Conservation (phyloP, 164 flowering plant species). For the Berberis vulgaris region DNA sequence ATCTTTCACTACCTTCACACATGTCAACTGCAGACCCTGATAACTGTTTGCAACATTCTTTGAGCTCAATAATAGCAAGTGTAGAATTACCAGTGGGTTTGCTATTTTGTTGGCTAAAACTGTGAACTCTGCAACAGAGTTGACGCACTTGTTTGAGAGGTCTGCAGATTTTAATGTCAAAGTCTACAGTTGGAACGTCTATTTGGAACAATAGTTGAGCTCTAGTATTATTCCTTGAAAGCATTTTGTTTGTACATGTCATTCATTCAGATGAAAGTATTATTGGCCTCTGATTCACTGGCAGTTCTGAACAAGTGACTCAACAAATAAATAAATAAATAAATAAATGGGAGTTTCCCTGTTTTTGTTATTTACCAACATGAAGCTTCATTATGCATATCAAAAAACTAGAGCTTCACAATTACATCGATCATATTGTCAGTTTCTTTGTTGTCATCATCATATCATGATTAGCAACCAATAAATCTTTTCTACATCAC, state of each 20-base stretch:
- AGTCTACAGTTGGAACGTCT: constrained; percentile 64
- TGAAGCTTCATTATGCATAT: too few species aligned
- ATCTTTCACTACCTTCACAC: constrained; percentile 14
- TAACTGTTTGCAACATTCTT: constrained; percentile 8
- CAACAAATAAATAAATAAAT: too few species aligned
- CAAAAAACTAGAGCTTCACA: too few species aligned
- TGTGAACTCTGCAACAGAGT: constrained; percentile 36
- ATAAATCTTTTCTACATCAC: too few species aligned
- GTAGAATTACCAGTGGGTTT: constrained; percentile 94
- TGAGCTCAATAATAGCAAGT: constrained; percentile 33
- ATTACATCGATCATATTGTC: too few species aligned
- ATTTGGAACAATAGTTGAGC: constrained; percentile 1
- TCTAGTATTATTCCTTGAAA: background rate
- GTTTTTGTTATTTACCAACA: too few species aligned
- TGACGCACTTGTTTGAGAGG: constrained; percentile 37
- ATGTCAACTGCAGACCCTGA: constrained; percentile 2
- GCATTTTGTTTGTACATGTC: background rate
- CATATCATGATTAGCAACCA: too few species aligned
- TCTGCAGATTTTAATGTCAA: constrained; percentile 45
- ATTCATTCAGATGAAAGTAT: too few species aligned
- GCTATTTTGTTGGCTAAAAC: constrained; percentile 72
- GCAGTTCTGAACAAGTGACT: too few species aligned
- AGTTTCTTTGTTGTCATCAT: too few species aligned
- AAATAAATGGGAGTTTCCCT: too few species aligned
- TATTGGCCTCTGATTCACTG: too few species aligned